Base-by-base conservation (phyloP, 371 early-diverging fungal species). In the Apophysomyces ossiformis region DNA sequence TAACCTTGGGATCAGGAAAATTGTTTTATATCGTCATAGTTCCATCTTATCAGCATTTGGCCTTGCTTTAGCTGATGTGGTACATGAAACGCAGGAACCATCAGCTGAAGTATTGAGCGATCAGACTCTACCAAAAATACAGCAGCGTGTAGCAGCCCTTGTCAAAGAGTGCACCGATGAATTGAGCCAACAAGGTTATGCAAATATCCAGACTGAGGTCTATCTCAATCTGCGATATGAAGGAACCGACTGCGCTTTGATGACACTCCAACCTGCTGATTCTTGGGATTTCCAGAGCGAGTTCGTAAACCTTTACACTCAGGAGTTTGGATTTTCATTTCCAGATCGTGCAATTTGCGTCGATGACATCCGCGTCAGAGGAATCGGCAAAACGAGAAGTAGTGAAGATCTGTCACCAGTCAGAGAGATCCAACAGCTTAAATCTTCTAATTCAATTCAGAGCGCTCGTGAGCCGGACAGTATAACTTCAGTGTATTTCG, bases 1-100 rank as follows among this genome's bases (percentile, higher is more conserved):
- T 18, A 88, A 90, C 5, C 71, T 99, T 21, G 96, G 96, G 3
- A 97, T 99, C 63, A 71, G 78, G 35, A 83, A 83, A 57, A 94
- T 91, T 46, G 89, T 90, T 36, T 81, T 99, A 47, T 97, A 99
- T 77, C 84, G 88, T 15, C 87, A 95, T 69, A 89, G 94, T 6
- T 93, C 96, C 1, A 93, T 99, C 44, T 81, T 97, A 7, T 96
- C 96, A 5, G 97, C 99, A 0, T 96, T 94, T 76, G 99, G 99
- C 3, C 78, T 97, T 36, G 88, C 90, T 0, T 77, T 96, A 15
- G 96, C 98, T 0, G 95, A 96, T 71, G 93, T 95, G 16, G 97
- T 97, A 4, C 89, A 94, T 63, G 98, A 97, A 73, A 87, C 89
- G 4, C 97, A 95, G 69, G 92, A 92, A 54, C 98, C 99, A 16